Base-by-base conservation (phyloP, 2,329 filamentous ascomycete species). In the Fusarium nanum region DNA sequence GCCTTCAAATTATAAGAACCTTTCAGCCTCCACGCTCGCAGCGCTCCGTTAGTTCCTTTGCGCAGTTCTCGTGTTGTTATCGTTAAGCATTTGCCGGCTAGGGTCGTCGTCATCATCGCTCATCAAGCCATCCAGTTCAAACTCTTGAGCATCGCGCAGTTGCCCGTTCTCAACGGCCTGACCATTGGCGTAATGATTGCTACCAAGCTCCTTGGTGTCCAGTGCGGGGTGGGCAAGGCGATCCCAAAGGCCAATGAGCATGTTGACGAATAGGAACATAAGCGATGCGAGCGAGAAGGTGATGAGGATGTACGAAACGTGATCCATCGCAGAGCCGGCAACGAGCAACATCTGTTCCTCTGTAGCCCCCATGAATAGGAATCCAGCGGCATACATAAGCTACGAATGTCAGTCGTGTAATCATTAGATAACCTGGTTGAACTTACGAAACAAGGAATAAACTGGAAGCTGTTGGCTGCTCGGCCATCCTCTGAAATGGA, bases 291-390 rank as follows among this genome's bases (percentile, higher is more conserved):
- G 85, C 75, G 93, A 97, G 85, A 92, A 98, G 12, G 98, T 83
- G 56, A 98, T 94, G 27, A 99, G 86, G 42, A 98, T 89, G 79
- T 98, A 99, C 7, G 94, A 91, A 44, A 98, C 93, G 76, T 97
- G 93, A 27, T 94, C 94, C 75, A 98, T 90, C 63, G 90, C 86
- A 0, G 92, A 91, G 41, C 88, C 84, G 42, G 88, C 86, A 7
- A 98, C 84, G 3, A 98, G 84, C 23, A 85, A 76, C 93, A 98
- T 97, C 81, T 98, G 96, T 82, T 99, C 94, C 79, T 98, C 96
- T 1, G 94, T 98, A 18, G 96, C 95, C 32, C 93, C 92, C 94
- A 98, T 97, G 83, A 99, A 99, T 42, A 99, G 86, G 82, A 98
- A 97, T 2, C 96, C 96, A 6, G 94, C 92, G 8, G 94, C 94